Conservation (phyloP, 2,329 filamentous ascomycete species). For the Xylaria sp. region DNA sequence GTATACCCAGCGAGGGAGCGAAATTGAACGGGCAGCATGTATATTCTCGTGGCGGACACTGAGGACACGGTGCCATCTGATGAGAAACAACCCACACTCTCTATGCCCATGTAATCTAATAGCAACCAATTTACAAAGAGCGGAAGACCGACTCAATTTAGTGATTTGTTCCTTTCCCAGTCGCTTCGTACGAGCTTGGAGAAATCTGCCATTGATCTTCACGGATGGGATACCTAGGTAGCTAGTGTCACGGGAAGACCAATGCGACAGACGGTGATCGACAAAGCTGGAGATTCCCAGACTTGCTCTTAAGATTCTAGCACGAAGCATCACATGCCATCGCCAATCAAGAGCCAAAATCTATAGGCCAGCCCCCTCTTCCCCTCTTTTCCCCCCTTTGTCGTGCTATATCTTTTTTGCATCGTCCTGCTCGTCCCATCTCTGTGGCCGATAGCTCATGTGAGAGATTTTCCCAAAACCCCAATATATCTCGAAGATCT, state of each 20-base stretch:
- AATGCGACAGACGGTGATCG: slow-evolving; percentile 1
- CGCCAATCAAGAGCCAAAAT: neutral
- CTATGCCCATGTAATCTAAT: slow-evolving; percentile 49
- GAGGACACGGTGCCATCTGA: slow-evolving; percentile 21
- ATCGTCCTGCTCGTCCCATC: slow-evolving; percentile 15
- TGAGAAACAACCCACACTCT: slow-evolving; percentile 41
- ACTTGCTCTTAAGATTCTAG: neutral
- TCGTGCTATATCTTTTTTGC: neutral
- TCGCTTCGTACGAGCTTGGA: neutral
- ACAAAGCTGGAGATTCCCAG: slow-evolving; percentile 12
- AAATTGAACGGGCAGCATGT: slow-evolving; percentile 27
- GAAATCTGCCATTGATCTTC: neutral
- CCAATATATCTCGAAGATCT: slow-evolving; percentile 11
- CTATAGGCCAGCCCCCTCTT: slow-evolving; percentile 2
- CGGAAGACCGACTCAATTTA: slow-evolving; percentile 4
- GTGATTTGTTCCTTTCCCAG: neutral
- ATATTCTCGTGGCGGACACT: slow-evolving; percentile 12
- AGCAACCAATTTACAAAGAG: slow-evolving; percentile 29
- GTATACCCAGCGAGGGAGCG: slow-evolving; percentile 32
- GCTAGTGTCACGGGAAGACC: slow-evolving; percentile 1
- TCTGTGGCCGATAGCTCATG: slow-evolving; percentile 18
- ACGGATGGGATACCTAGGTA: neutral
- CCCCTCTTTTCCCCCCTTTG: slow-evolving; percentile 2
- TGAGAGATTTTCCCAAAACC: slow-evolving; percentile 8
- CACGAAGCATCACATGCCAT: slow-evolving; percentile 27